Base-by-base conservation (phyloP, 176 grass and related monocot genomes). In the Chloris gayana region DNA sequence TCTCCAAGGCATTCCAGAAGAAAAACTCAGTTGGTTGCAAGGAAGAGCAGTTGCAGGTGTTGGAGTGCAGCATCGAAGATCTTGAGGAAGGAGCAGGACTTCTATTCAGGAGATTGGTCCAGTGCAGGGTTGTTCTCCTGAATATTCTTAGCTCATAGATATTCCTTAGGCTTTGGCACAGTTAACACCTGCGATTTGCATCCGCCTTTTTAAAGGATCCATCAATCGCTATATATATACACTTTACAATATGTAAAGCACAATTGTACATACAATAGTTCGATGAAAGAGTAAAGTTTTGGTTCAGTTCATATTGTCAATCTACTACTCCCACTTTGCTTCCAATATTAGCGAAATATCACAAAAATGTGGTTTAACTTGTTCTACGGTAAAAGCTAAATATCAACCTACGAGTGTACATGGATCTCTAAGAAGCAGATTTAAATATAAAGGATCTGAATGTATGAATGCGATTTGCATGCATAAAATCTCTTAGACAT, bases 31-130 rank as follows among this genome's bases (percentile, higher is more conserved):
- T 73, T 65, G 37, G 64, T 58, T 88, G 78, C 57, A 82, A 85
- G 22, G 76, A 70, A 60, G 60, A 77, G n/a, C 67, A 83, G 30
- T 67, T 70, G 75, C 83, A 82, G 83, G 68, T 72, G 60, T 67
- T 86, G 67, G 78, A 82, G 61, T 51, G 60, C 25, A 60, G 32
- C 49, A 67, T 88, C 13, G 34, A 60, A 76, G 75, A 81, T 77
- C 86, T 92, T 22, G 86, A 83, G 79, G 87, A 64, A 38, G 90
- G 69, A 69, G 53, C 74, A 69, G 82, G 69, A 33, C 70, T 69
- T 83, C 77, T 91, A 72, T 91, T 91, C 73, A 78, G 82, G 89
- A 83, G 83, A 85, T 69, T 91, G 44, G 31, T 91, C 73, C 89
- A 82, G 69, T 78, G 50, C 63, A 88, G 89, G 58, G 85, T 91